A percentile compares a stretch with the other conserved stretches of the same genome.
Conservation (phyloP, 2,329 filamentous ascomycete genomes). For the Dactylellina drechsleri region DNA sequence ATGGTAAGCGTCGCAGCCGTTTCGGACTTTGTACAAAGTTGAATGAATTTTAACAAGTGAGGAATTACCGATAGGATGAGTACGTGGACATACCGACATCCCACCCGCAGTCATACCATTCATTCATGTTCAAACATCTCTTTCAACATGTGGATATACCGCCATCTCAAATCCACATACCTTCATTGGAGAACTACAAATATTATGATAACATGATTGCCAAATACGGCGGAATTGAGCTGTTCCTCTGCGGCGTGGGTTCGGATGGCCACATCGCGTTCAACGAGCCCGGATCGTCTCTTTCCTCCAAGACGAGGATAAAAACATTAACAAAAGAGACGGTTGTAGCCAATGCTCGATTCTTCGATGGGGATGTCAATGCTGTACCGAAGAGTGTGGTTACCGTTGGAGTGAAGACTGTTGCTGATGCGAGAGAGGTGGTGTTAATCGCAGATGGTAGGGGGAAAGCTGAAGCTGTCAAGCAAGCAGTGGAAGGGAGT, state of each 20-base stretch:
- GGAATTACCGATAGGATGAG: conserved; percentile 72
- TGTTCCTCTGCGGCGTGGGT: conserved; percentile 85
- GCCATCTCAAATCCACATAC: conserved; percentile 83
- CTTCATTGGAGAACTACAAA: conserved; percentile 79
- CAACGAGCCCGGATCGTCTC: conserved; percentile 85
- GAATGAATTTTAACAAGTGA: conserved; percentile 1
- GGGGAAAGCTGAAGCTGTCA: conserved; percentile 81
- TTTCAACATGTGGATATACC: conserved; percentile 86
- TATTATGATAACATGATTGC: conserved; percentile 83
- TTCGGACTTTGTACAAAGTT: neutral
- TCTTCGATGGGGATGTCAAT: conserved; percentile 78
- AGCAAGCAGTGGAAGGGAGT: conserved; percentile 81
- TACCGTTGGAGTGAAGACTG: conserved; percentile 85
- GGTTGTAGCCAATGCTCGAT: conserved; percentile 83
- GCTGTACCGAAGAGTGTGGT: conserved; percentile 83
- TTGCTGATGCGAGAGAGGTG: conserved; percentile 82
- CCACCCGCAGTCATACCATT: conserved; percentile 86
- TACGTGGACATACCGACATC: conserved; percentile 85
- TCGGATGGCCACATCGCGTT: conserved; percentile 90
- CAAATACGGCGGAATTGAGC: conserved; percentile 79
- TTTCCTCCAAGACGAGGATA: conserved; percentile 80
- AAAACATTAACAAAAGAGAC: conserved; percentile 90
- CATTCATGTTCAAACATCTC: conserved; percentile 93
- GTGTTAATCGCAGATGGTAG: conserved; percentile 83
- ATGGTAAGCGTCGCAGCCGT: conserved; percentile 67